phyloP scores from a whole-genome alignment of 306 rosid genomes.

The Trifolium subterraneum region DNA sequence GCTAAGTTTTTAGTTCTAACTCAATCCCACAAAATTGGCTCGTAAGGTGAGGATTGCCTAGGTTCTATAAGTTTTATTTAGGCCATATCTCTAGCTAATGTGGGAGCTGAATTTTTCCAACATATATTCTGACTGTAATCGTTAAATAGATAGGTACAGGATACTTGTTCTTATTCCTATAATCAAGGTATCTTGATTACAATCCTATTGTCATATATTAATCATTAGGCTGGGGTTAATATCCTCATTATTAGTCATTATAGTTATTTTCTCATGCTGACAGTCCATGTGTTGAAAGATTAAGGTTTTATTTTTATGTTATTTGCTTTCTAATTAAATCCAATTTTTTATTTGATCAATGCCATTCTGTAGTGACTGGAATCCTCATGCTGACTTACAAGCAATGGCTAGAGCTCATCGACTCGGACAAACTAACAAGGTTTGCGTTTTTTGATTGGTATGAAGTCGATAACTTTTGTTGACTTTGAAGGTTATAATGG shows the following conservation, averaged over 20 bases:
- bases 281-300: conserved; percentile 3
- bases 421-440: conserved; percentile 99
- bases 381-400: conserved; percentile 99
- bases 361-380: conserved; percentile 86
- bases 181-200: not conserved
- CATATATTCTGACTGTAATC: not conserved
- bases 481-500: conserved; percentile 25
- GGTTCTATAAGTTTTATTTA: not conserved
- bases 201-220: not conserved
- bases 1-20: not conserved
- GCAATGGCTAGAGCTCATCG: conserved; percentile 99
- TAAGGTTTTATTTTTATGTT: not conserved
- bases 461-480: conserved; percentile 30
- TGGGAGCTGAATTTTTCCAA: not conserved
- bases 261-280: conserved; percentile 17
- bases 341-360: conserved; percentile 13
- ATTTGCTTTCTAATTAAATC: conserved; percentile 21
- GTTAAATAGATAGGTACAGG: not conserved
- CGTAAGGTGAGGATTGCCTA: not conserved
- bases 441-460: conserved; percentile 45
- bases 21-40: not conserved
- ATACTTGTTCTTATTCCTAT: not conserved
- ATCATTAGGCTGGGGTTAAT: not conserved
- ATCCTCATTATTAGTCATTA: not conserved
- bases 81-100: not conserved